phyloP scores from a whole-genome alignment of 129 eudicot species.

The Flaveria linearis region DNA sequence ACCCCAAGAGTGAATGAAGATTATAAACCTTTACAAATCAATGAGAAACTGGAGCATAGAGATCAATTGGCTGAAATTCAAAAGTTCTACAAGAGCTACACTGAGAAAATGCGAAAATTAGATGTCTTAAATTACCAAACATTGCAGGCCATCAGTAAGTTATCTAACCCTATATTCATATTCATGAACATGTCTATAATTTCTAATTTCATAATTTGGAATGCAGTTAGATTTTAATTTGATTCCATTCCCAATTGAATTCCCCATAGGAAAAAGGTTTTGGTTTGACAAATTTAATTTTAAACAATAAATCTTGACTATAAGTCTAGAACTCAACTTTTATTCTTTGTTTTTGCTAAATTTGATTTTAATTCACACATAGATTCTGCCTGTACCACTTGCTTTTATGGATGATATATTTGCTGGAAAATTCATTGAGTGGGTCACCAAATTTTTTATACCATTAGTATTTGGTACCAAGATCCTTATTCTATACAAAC shows the following conservation, averaged over 20 bases:
- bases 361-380: background rate
- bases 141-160: constrained; percentile 89
- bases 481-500: constrained; percentile 36
- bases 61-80: constrained; percentile 76
- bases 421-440: constrained; percentile 28
- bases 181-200: constrained; percentile 13
- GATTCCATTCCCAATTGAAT: background rate
- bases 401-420: constrained; percentile 17
- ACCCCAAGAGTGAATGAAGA: constrained; percentile 63
- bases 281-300: constrained; percentile 20
- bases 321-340: constrained; percentile 1
- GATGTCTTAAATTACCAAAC: constrained; percentile 90
- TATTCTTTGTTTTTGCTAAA: background rate
- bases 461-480: constrained; percentile 31
- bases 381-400: constrained; percentile 22
- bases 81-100: constrained; percentile 74
- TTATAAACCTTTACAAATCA: constrained; percentile 67
- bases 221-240: background rate
- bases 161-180: constrained; percentile 3
- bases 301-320: constrained; percentile 21
- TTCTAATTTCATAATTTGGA: background rate
- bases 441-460: constrained; percentile 48
- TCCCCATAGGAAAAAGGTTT: constrained; percentile 9
- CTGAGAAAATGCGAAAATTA: constrained; percentile 79
- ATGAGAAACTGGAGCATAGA: constrained; percentile 66